Evolutionary conservation across 1,284 basidiomycete genomes (phyloP).

Genomic region (Malassezia sp.): DNA sequence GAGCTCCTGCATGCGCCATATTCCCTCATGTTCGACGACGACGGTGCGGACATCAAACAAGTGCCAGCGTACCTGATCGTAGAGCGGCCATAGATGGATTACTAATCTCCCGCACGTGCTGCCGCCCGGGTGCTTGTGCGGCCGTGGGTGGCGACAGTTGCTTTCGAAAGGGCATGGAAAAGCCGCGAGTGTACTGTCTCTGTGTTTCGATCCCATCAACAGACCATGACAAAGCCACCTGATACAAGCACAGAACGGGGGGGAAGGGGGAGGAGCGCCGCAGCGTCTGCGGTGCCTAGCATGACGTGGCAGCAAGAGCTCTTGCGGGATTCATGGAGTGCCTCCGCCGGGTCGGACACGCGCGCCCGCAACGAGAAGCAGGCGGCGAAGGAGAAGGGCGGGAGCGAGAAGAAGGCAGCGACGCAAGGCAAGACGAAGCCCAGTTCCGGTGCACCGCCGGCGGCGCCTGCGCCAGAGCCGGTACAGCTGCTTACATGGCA

Average conservation of each 20-base stretch:
- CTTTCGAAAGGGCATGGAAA: too few species aligned
- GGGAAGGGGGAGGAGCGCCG: too few species aligned
- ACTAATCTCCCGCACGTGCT: conserved; percentile 11
- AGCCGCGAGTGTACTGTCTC: too few species aligned
- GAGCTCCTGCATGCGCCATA: conserved; percentile 40
- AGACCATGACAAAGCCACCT: too few species aligned
- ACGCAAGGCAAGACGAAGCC: neutral
- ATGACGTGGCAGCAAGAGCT: conserved; percentile 16
- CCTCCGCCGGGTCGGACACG: too few species aligned
- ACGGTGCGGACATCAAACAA: conserved; percentile 34
- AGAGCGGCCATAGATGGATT: conserved; percentile 22
- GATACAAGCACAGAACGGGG: too few species aligned
- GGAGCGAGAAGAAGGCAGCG: neutral
- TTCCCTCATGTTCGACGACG: conserved; percentile 42
- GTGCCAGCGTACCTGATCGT: conserved; percentile 43
- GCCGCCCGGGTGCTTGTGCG: too few species aligned
- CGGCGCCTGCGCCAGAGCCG: neutral
- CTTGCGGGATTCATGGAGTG: conserved; percentile 2
- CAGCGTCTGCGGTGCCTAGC: too few species aligned
- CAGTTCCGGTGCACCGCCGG: too few species aligned
- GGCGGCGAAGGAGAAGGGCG: neutral
- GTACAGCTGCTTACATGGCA: conserved; percentile 14
- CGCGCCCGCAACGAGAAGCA: conserved; percentile 8
- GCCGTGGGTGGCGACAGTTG: too few species aligned
- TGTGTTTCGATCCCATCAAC: too few species aligned